Evolutionary conservation across 129 eudicot genomes (phyloP).

Genomic region (Lactuca sativa): DNA sequence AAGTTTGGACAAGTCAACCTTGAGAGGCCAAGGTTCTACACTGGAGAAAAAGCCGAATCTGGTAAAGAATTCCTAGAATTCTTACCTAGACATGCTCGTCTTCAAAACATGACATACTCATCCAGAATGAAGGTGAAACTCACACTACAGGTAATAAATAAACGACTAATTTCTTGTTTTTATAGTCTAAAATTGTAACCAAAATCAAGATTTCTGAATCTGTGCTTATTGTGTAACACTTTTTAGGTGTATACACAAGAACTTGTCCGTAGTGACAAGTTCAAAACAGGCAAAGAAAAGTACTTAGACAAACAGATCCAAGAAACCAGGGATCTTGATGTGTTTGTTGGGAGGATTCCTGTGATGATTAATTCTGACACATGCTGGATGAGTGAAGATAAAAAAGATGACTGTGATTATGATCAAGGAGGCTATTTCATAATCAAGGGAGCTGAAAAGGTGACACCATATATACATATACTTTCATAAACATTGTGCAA

Average conservation of each 20-base stretch:
- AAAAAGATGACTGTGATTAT: slow-evolving; percentile 72
- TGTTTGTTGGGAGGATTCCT: slow-evolving; percentile 69
- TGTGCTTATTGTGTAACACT: slow-evolving; percentile 4
- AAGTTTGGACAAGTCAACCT: slow-evolving; percentile 70
- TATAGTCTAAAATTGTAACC: neutral
- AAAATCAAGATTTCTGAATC: slow-evolving; percentile 8
- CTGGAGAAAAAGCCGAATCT: slow-evolving; percentile 52
- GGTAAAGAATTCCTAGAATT: slow-evolving; percentile 50
- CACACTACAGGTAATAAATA: slow-evolving; percentile 20
- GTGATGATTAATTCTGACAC: slow-evolving; percentile 93
- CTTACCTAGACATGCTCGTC: slow-evolving; percentile 83
- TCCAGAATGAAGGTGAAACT: slow-evolving; percentile 48
- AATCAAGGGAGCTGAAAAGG: slow-evolving; percentile 97
- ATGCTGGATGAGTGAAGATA: slow-evolving; percentile 75
- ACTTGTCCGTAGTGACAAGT: slow-evolving; percentile 70
- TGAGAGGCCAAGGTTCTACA: slow-evolving; percentile 65
- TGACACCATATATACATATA: slow-evolving; percentile 4
- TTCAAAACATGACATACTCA: slow-evolving; percentile 79
- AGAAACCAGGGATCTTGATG: slow-evolving; percentile 38
- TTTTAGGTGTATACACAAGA: slow-evolving; percentile 66
- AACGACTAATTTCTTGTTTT: neutral
- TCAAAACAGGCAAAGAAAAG: slow-evolving; percentile 69
- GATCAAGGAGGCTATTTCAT: slow-evolving; percentile 93
- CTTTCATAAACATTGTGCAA: no score
- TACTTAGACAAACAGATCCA: slow-evolving; percentile 46